These are phyloP conservation scores for Coemansia sp. DNA, from an alignment of 192 early-diverging fungal genomes.

Conservation along the genomic window DNA sequence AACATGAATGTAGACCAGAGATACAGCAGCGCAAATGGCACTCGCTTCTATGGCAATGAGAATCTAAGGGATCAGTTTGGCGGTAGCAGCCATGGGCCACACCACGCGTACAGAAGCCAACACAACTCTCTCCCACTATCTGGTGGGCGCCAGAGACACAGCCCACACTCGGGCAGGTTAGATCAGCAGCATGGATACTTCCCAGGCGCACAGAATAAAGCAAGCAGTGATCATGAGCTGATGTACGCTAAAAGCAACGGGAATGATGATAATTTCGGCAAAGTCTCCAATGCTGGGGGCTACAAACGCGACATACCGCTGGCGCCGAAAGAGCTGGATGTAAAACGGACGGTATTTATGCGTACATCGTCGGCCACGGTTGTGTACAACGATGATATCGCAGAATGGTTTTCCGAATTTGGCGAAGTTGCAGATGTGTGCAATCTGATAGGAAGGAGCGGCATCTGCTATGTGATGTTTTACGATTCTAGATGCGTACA, in stretches of 20 bases:
- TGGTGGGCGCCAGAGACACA: not conserved
- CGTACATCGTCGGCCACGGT: not conserved
- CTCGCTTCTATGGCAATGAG: not conserved
- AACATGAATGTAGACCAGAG: conserved; percentile 3
- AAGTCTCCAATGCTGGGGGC: conserved; percentile 1
- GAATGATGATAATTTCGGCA: not conserved
- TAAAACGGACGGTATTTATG: conserved; percentile 42
- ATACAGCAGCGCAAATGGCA: not conserved
- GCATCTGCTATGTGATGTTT: conserved; percentile 44
- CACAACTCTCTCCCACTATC: not conserved
- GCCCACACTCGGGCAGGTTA: not conserved
- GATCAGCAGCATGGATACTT: not conserved
- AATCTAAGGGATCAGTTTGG: not conserved
- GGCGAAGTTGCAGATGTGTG: conserved; percentile 34
- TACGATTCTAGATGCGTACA: conserved; percentile 29
- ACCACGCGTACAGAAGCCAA: not conserved
- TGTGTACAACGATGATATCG: not conserved
- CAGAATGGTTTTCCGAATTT: conserved; percentile 19
- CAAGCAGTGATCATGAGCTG: not conserved
- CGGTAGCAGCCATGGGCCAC: not conserved
- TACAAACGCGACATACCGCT: conserved; percentile 11
- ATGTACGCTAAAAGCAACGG: not conserved
- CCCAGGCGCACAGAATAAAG: not conserved
- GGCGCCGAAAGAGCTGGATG: not conserved
- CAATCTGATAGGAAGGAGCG: conserved; percentile 6